phyloP scores from a whole-genome alignment of 169 alveolate species.

The Eimeria praecox region DNA sequence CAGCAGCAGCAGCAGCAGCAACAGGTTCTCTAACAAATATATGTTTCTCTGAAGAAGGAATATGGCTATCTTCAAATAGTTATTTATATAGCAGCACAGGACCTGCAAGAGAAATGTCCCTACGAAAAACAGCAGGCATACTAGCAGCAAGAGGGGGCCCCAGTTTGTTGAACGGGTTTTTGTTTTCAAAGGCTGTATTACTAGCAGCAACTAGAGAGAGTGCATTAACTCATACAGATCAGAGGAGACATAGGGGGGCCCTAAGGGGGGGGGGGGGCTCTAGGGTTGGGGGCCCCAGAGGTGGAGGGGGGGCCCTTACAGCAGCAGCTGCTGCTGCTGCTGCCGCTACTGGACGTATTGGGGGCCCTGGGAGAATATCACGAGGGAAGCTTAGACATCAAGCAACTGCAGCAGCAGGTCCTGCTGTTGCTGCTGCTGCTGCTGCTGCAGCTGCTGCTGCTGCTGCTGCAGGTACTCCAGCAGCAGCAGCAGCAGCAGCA shows the following conservation, averaged over 20 bases:
- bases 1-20: too few relatives aligned
- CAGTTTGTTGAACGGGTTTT: not conserved
- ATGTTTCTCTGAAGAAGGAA: too few relatives aligned
- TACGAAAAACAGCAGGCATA: not conserved
- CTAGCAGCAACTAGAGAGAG: not conserved
- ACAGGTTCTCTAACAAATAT: too few relatives aligned
- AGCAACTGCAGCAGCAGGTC: not conserved
- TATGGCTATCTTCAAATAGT: too few relatives aligned
- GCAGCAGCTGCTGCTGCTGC: not conserved
- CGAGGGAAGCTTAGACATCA: not conserved
- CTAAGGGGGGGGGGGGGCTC: too few relatives aligned
- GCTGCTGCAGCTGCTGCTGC: not conserved
- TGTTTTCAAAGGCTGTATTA: not conserved
- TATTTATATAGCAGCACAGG: not conserved
- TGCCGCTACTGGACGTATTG: not conserved
- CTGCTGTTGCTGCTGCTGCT: not conserved
- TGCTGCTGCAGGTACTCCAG: constrained; percentile 25
- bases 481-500: constrained; percentile 19
- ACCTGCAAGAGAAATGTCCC: not conserved
- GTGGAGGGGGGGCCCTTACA: too few relatives aligned
- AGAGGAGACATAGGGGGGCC: not conserved
- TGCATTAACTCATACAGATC: too few relatives aligned
- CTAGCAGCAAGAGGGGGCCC: constrained; percentile 28
- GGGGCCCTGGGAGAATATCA: not conserved
- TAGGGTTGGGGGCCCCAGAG: too few relatives aligned